A percentile compares a stretch with the other conserved stretches of the same genome.
Conservation (phyloP, 2,329 filamentous ascomycete species). For the Emmonsiellopsis sp. region DNA sequence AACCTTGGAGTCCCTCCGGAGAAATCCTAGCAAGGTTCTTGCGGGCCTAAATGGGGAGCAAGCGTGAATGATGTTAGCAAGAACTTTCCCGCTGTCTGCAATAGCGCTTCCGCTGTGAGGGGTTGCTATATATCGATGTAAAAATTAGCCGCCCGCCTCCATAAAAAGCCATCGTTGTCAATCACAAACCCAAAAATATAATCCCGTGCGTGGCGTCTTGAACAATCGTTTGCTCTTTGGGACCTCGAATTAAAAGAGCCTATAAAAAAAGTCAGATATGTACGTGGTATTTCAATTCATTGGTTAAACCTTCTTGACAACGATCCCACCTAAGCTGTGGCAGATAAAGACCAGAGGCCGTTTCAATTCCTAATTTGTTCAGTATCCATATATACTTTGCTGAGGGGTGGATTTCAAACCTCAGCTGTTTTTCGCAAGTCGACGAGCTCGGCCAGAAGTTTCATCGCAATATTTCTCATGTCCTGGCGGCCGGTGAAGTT, state of each 20-base stretch:
- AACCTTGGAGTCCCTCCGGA: conserved; percentile 1
- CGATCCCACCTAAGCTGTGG: conserved; percentile 29
- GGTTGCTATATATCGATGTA: not conserved
- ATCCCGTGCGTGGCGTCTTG: not conserved
- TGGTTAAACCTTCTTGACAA: conserved; percentile 23
- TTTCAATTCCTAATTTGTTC: not conserved
- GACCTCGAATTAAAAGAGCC: not conserved
- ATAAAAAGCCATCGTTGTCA: not conserved
- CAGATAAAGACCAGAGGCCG: conserved; percentile 31
- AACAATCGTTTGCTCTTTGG: not conserved
- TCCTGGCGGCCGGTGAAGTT: conserved; percentile 1
- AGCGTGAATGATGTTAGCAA: not conserved
- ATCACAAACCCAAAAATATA: conserved; percentile 1
- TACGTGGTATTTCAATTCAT: not conserved
- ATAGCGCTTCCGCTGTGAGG: not conserved
- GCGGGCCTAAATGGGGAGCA: not conserved
- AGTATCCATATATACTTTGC: not conserved
- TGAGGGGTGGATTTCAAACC: not conserved
- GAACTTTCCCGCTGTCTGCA: not conserved
- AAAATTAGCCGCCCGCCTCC: not conserved
- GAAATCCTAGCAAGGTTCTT: not conserved
- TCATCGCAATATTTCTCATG: not conserved
- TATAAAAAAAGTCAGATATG: not conserved
- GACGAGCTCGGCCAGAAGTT: not conserved
- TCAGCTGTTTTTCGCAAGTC: not conserved